phyloP scores from a whole-genome alignment of 148 eudicot genomes.

The Fagopyrum esculentum region DNA sequence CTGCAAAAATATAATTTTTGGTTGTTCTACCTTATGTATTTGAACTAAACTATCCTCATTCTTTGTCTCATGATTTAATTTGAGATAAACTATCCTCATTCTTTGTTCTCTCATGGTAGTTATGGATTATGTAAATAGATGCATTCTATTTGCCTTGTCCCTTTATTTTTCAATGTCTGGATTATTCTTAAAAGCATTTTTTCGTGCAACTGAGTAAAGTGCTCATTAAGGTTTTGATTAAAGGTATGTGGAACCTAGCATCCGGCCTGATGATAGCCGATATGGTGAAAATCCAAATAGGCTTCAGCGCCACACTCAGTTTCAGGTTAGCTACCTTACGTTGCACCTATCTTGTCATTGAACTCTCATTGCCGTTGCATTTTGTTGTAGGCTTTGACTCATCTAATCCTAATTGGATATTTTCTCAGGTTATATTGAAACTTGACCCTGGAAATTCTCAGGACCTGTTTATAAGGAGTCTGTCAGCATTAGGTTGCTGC shows the following conservation, averaged over 20 bases:
- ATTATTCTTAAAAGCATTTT: background rate
- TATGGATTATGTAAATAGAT: background rate
- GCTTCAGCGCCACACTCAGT: constrained; percentile 99
- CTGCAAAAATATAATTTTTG: too few relatives aligned
- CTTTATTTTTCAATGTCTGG: background rate
- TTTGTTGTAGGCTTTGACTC: constrained; percentile 13
- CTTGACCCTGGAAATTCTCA: constrained; percentile 99
- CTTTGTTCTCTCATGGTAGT: background rate
- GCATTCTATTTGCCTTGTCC: background rate
- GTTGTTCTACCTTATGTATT: too few relatives aligned
- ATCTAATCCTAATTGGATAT: constrained; percentile 16
- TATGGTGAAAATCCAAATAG: constrained; percentile 98
- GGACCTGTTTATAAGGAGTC: constrained; percentile 85
- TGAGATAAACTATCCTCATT: too few relatives aligned
- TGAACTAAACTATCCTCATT: too few relatives aligned
- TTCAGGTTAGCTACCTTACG: constrained; percentile 52
- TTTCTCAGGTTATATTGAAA: constrained; percentile 82
- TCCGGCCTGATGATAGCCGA: constrained; percentile 98
- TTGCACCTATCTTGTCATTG: background rate
- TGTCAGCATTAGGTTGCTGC: constrained; percentile 77
- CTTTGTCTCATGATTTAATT: too few relatives aligned
- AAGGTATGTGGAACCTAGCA: constrained; percentile 98
- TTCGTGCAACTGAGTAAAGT: background rate
- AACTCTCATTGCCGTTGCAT: background rate
- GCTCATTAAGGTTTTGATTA: constrained; percentile 21